Evolutionary conservation across 768 basidiomycete species (phyloP).

Genomic region (Holtermannia corniformis): DNA sequence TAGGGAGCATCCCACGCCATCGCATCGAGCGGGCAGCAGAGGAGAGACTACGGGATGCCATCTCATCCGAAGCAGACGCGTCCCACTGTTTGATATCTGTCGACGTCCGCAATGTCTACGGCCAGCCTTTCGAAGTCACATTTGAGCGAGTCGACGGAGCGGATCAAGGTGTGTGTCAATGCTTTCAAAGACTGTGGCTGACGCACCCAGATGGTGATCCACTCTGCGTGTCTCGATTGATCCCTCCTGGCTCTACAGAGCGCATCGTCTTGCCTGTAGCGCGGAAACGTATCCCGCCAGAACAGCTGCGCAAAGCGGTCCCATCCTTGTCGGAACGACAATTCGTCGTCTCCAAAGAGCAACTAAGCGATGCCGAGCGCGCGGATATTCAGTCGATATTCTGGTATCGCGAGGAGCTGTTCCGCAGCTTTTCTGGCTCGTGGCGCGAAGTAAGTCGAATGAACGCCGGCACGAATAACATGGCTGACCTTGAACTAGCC

Average conservation of each 20-base stretch:
- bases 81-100: conserved; percentile 81
- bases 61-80: conserved; percentile 45
- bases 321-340: conserved; percentile 81
- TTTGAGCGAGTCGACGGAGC: conserved; percentile 56
- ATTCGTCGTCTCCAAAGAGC: conserved; percentile 73
- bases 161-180: conserved; percentile 42
- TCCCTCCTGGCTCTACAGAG: conserved; percentile 80
- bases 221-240: conserved; percentile 45
- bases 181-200: not conserved
- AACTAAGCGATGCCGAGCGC: conserved; percentile 53
- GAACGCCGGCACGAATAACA: not conserved
- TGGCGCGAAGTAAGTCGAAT: conserved; percentile 77
- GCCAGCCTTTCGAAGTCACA: conserved; percentile 78
- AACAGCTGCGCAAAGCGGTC: conserved; percentile 56
- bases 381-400: conserved; percentile 68
- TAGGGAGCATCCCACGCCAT: too few species aligned
- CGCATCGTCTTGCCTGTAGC: conserved; percentile 52
- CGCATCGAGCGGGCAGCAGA: too few species aligned
- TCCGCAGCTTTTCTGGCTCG: conserved; percentile 56
- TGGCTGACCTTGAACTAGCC: conserved; percentile 48
- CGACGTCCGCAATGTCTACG: conserved; percentile 86
- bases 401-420: conserved; percentile 89
- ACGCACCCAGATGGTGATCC: not conserved
- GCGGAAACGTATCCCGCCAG: conserved; percentile 56
- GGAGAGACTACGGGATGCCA: conserved; percentile 14